A percentile compares a stretch with the other conserved stretches of the same genome.
Evolutionary conservation across 2,329 filamentous ascomycete species (phyloP).

Genomic region (Xylaria sp.): DNA sequence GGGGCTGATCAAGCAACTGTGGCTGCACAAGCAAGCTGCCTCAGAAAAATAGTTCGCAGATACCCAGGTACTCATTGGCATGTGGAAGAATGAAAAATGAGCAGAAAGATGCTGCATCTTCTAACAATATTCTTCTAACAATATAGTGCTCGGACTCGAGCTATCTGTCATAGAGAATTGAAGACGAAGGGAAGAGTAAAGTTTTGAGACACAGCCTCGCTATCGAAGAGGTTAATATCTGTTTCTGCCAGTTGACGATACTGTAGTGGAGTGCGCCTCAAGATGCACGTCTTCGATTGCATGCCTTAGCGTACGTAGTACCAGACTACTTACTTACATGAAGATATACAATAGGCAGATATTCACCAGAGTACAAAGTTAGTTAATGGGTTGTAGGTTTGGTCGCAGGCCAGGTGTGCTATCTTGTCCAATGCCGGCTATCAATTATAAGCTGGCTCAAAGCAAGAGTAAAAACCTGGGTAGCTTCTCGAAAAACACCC

Average conservation of each 20-base stretch:
- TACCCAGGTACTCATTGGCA: background rate
- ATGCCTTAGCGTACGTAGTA: background rate
- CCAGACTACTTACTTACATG: background rate
- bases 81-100: no score
- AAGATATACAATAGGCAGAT: no score
- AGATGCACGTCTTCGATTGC: background rate
- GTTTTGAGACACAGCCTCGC: background rate
- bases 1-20: no score
- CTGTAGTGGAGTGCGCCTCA: background rate
- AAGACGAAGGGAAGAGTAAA: no score
- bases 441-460: background rate
- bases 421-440: constrained; percentile 4
- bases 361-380: no score
- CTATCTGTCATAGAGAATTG: no score
- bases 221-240: background rate
- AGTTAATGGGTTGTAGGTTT: background rate
- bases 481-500: background rate
- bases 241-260: background rate
- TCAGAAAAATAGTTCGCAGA: no score
- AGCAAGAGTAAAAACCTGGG: background rate
- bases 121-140: no score
- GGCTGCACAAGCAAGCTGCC: background rate
- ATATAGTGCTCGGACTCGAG: no score
- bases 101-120: background rate
- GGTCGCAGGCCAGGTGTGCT: background rate